Evolutionary conservation across 352 stramenopile genomes (phyloP).

Genomic region (Pythium monospermum): DNA sequence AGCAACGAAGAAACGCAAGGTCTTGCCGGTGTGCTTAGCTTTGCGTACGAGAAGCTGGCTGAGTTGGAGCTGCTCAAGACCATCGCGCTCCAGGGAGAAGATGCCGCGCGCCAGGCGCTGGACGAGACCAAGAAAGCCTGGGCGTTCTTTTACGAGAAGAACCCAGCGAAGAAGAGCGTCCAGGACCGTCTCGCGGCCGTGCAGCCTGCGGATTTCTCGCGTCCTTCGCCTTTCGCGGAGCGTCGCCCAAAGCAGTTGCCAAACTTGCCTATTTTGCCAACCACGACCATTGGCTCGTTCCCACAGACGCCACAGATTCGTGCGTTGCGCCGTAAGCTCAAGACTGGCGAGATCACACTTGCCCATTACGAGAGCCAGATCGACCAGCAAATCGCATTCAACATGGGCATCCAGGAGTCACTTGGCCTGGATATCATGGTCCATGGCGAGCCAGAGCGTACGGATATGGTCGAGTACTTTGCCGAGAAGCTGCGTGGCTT

Average conservation of each 20-base stretch:
- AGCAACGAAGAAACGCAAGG: conserved; percentile 54
- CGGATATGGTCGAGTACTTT: conserved; percentile 96
- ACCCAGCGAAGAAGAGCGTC: conserved; percentile 64
- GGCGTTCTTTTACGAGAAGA: conserved; percentile 79
- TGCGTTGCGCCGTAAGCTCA: conserved; percentile 42
- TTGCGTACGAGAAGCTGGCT: conserved; percentile 87
- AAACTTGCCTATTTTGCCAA: conserved; percentile 77
- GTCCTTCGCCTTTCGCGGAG: conserved; percentile 73
- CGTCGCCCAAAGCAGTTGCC: conserved; percentile 69
- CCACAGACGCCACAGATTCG: conserved; percentile 90
- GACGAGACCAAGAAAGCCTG: conserved; percentile 60
- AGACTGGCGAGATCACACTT: conserved; percentile 45
- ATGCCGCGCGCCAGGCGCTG: conserved; percentile 41
- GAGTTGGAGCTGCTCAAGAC: conserved; percentile 85
- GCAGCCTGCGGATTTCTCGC: conserved; percentile 71
- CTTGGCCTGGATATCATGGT: conserved; percentile 92
- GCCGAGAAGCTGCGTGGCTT: conserved; percentile 91
- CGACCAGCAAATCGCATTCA: conserved; percentile 89
- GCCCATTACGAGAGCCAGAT: conserved; percentile 79
- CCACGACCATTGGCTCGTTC: conserved; percentile 93
- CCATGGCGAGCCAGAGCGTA: conserved; percentile 91
- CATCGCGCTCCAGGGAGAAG: conserved; percentile 54
- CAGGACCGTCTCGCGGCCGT: conserved; percentile 55
- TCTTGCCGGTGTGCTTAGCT: conserved; percentile 75
- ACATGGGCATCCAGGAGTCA: conserved; percentile 89